Conservation (phyloP, 2,329 filamentous ascomycete genomes). For the Nannizziopsis arthrosporioides region DNA sequence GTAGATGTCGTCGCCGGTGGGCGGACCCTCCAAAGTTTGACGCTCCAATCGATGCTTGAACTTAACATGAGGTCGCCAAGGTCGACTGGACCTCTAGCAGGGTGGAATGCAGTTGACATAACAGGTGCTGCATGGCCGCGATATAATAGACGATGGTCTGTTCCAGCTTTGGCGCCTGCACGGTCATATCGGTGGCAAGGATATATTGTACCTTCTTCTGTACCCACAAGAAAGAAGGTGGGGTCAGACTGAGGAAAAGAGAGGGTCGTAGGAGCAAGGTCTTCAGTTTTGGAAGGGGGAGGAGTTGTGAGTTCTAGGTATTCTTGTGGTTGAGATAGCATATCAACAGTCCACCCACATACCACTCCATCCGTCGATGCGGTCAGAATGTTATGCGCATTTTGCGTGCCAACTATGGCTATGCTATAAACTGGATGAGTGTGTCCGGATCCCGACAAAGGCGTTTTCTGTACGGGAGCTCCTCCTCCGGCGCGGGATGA, state of each 20-base stretch:
- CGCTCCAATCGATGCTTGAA: conserved; percentile 91
- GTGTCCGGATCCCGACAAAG: conserved; percentile 85
- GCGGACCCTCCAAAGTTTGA: conserved; percentile 91
- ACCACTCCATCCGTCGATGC: conserved; percentile 94
- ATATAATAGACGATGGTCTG: conserved; percentile 81
- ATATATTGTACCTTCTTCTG: conserved; percentile 92
- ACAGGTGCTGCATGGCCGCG: conserved; percentile 84
- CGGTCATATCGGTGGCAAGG: conserved; percentile 96
- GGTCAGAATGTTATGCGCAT: conserved; percentile 96
- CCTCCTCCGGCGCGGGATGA: conserved; percentile 58
- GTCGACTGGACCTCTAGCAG: conserved; percentile 80
- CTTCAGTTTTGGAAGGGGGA: conserved; percentile 78
- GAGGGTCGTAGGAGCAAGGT: conserved; percentile 87
- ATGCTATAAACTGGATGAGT: conserved; percentile 94
- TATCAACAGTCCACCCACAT: conserved; percentile 95
- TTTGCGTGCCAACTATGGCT: conserved; percentile 92
- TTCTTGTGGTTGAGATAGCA: conserved; percentile 94
- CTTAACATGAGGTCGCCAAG: conserved; percentile 86
- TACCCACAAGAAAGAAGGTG: conserved; percentile 93
- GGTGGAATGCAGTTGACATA: conserved; percentile 93
- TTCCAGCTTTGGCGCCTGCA: conserved; percentile 89
- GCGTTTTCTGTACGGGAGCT: conserved; percentile 84
- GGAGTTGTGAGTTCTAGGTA: conserved; percentile 78
- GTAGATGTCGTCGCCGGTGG: conserved; percentile 32
- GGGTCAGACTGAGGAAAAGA: conserved; percentile 91